These are phyloP conservation scores for Rhipidocladum racemiflorum DNA, from an alignment of 176 grass and related monocot genomes.

Conservation along the genomic window DNA sequence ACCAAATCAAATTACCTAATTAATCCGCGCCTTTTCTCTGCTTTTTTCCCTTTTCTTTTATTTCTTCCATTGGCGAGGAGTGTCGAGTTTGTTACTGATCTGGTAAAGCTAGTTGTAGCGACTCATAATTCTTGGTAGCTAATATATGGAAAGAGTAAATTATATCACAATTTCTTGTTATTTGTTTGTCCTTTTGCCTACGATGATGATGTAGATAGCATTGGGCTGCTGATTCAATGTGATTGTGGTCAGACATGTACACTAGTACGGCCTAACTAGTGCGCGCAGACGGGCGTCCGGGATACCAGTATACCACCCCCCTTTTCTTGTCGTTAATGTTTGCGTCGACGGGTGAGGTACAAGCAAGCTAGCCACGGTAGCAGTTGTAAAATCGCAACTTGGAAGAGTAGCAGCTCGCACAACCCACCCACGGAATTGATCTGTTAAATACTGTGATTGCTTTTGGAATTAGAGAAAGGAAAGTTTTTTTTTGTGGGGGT, in stretches of 20 bases:
- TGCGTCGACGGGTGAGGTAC: constrained; percentile 21
- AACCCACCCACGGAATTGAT: not conserved
- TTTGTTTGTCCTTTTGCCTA: not conserved
- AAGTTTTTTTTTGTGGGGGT: too few species aligned
- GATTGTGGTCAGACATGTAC: constrained; percentile 11
- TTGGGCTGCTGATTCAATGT: not conserved
- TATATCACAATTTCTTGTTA: constrained; percentile 14
- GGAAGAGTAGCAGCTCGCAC: not conserved
- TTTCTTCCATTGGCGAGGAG: constrained; percentile 33
- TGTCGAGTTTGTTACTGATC: constrained; percentile 45
- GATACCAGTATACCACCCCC: too few species aligned
- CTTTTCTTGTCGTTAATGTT: constrained; percentile 33
- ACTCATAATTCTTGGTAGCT: constrained; percentile 50
- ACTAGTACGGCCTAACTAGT: constrained; percentile 22
- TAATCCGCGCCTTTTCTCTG: constrained; percentile 30
- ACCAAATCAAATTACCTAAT: constrained; percentile 36
- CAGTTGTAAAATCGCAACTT: constrained; percentile 20
- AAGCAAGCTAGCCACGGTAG: not conserved
- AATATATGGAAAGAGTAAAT: constrained; percentile 56
- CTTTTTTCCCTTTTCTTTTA: not conserved
- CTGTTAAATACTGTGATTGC: constrained; percentile 7
- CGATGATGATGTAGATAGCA: constrained; percentile 19
- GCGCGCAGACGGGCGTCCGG: constrained; percentile 33
- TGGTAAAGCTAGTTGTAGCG: constrained; percentile 49
- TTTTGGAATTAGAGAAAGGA: not conserved